These are phyloP conservation scores for Phellinidium pouzarii DNA, from an alignment of 1,284 basidiomycete species.

Conservation along the genomic window DNA sequence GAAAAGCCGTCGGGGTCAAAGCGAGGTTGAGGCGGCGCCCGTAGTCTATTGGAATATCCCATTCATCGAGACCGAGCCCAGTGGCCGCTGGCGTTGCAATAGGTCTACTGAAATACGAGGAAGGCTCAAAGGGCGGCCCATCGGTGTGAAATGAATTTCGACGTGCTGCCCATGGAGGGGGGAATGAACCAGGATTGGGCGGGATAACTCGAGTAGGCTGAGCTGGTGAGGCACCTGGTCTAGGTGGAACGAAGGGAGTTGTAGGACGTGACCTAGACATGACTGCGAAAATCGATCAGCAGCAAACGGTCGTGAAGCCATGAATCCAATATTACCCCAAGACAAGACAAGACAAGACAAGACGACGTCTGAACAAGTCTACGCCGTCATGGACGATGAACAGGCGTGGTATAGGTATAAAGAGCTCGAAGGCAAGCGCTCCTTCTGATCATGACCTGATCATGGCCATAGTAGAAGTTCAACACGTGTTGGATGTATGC, in stretches of 20 bases:
- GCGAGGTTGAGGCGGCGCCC: not conserved
- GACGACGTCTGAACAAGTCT: not conserved
- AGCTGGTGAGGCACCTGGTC: not conserved
- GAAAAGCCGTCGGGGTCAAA: not conserved
- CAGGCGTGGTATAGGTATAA: not conserved
- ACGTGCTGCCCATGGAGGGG: not conserved
- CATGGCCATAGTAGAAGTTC: not conserved
- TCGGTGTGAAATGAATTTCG: not conserved
- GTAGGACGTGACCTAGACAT: conserved; percentile 8
- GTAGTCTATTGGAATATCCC: not conserved
- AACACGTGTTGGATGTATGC: conserved; percentile 3
- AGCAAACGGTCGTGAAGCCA: not conserved
- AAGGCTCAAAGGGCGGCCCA: conserved; percentile 2
- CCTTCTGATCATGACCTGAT: not conserved
- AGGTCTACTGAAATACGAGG: not conserved
- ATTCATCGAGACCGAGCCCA: not conserved
- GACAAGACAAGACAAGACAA: not conserved
- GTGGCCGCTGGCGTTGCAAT: not conserved
- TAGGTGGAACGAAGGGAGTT: conserved; percentile 12
- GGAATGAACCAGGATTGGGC: not conserved
- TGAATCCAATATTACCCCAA: conserved; percentile 3
- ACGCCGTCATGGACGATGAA: not conserved
- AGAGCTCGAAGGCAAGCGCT: not conserved
- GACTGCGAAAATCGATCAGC: not conserved
- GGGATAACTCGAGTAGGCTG: not conserved